phyloP scores from a whole-genome alignment of 768 basidiomycete genomes.

The Clitopilus hobsonii region DNA sequence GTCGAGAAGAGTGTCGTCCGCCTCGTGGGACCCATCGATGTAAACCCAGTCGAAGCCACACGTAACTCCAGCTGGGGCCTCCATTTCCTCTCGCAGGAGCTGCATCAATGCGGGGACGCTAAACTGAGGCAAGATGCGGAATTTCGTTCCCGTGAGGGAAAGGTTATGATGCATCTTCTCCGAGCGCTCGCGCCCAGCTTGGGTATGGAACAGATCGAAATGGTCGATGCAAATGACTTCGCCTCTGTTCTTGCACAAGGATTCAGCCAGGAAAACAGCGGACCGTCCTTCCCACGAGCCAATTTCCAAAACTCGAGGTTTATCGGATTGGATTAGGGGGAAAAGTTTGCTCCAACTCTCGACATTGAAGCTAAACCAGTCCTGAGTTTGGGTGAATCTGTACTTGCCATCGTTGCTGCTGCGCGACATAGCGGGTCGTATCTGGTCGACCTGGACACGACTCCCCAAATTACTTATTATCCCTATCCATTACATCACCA shows the following conservation, averaged over 20 bases:
- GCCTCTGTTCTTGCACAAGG: slow-evolving; percentile 38
- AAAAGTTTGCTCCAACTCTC: slow-evolving; percentile 23
- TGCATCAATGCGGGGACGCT: slow-evolving; percentile 47
- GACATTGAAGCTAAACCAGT: background rate
- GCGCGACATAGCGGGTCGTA: too few species aligned
- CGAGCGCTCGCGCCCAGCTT: slow-evolving; percentile 41
- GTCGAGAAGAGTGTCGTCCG: slow-evolving; percentile 58
- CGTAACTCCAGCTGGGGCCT: slow-evolving; percentile 1
- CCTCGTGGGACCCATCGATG: slow-evolving; percentile 54
- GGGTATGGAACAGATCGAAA: slow-evolving; percentile 48
- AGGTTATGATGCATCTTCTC: slow-evolving; percentile 44
- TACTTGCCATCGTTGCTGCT: background rate
- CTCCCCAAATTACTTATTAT: too few species aligned
- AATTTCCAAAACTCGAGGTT: slow-evolving; percentile 49
- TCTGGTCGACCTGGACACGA: background rate
- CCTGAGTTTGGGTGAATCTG: background rate
- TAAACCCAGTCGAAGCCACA: slow-evolving; percentile 59
- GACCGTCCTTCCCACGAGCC: slow-evolving; percentile 66
- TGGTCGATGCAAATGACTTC: slow-evolving; percentile 55
- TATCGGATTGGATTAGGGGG: slow-evolving; percentile 26
- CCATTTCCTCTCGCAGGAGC: slow-evolving; percentile 42
- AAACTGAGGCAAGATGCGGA: slow-evolving; percentile 45
- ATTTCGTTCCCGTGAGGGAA: slow-evolving; percentile 33
- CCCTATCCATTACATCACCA: too few species aligned
- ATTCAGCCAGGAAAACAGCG: slow-evolving; percentile 47